Conservation (phyloP, 768 basidiomycete genomes). For the Xerocomus brunneocitrinus region DNA sequence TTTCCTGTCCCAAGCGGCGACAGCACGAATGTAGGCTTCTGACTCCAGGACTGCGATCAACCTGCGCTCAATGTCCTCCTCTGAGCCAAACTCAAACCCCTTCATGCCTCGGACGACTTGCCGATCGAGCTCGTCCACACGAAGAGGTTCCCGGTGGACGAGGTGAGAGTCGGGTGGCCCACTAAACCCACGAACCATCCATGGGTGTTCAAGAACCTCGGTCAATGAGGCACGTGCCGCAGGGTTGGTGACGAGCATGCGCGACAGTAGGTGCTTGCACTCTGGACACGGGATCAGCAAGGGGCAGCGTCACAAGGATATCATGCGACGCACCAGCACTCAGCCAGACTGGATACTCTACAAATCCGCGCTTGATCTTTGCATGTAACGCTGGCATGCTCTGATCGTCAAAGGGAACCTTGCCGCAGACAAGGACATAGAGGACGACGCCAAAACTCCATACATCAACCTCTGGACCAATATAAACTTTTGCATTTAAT, state of each 20-base stretch:
- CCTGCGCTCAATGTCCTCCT: conserved; percentile 77
- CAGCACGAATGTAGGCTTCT: conserved; percentile 68
- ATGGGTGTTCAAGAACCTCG: conserved; percentile 84
- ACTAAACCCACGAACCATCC: conserved; percentile 88
- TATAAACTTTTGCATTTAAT: conserved; percentile 94
- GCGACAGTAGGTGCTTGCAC: conserved; percentile 88
- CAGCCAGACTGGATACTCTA: conserved; percentile 97
- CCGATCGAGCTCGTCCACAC: conserved; percentile 82
- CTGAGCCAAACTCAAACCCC: conserved; percentile 93
- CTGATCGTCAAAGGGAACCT: conserved; percentile 98
- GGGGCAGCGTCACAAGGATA: not conserved
- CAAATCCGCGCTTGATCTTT: conserved; percentile 95
- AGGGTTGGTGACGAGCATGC: conserved; percentile 98
- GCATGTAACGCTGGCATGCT: conserved; percentile 99
- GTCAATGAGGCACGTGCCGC: conserved; percentile 70
- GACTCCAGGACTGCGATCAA: conserved; percentile 70
- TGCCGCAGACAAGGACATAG: conserved; percentile 96
- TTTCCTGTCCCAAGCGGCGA: conserved; percentile 76
- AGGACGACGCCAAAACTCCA: conserved; percentile 99
- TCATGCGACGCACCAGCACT: conserved; percentile 66
- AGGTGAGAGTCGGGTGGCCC: conserved; percentile 81
- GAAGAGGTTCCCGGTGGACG: conserved; percentile 83
- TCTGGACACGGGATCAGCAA: conserved; percentile 45
- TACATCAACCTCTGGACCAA: conserved; percentile 96
- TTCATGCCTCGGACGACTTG: conserved; percentile 87